Evolutionary conservation across 495 filamentous ascomycete genomes (phyloP).

Genomic region (Podospora bellae-mahoneyi): DNA sequence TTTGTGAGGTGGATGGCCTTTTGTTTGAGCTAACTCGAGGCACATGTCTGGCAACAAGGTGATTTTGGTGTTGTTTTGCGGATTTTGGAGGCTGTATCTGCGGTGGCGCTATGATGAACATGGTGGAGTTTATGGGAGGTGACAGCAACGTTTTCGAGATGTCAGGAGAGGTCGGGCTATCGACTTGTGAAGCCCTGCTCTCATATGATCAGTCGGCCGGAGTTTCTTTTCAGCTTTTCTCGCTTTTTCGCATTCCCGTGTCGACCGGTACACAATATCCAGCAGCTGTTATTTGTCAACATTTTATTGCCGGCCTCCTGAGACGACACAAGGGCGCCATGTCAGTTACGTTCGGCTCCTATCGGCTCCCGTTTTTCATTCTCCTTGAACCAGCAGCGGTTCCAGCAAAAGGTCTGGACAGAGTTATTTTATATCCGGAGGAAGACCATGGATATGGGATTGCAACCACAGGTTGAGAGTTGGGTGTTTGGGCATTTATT

Average conservation of each 20-base stretch:
- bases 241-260: not conserved
- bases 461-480: not conserved
- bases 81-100: not conserved
- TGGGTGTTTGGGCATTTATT: not conserved
- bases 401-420: not conserved
- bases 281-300: not conserved
- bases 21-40: not conserved
- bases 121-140: not conserved
- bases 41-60: slow-evolving; percentile 2
- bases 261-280: not conserved
- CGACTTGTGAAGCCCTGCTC: not conserved
- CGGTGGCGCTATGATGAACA: not conserved
- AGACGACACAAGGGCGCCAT: not conserved
- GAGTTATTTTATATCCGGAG: not conserved
- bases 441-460: not conserved
- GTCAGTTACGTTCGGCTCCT: not conserved
- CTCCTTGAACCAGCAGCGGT: not conserved
- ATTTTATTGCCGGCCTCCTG: not conserved
- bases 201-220: not conserved
- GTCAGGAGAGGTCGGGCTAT: not conserved
- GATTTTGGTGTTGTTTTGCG: not conserved
- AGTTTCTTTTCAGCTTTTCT: not conserved
- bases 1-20: slow-evolving; percentile 5
- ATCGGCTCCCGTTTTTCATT: not conserved
- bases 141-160: not conserved